phyloP scores from a whole-genome alignment of 371 early-diverging fungal genomes.

The Lichtheimia ornata region DNA sequence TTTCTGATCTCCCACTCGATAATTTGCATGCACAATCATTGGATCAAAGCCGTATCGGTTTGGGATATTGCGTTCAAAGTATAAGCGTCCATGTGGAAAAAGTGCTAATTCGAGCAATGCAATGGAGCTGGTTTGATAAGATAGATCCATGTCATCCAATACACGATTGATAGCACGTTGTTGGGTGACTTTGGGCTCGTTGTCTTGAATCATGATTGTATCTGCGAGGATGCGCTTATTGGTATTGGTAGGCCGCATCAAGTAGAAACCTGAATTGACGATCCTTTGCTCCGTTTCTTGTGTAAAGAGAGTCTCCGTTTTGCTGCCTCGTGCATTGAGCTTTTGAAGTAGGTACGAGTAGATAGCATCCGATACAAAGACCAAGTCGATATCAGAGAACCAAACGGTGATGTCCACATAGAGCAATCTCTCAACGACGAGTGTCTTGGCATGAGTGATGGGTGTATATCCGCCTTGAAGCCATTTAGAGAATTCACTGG shows the following conservation, averaged over 20 bases:
- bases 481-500: constrained; percentile 29
- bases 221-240: constrained; percentile 45
- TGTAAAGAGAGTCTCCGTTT: constrained; percentile 37
- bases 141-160: constrained; percentile 38
- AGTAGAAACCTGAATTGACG: constrained; percentile 49
- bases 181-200: constrained; percentile 45
- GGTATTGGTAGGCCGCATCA: constrained; percentile 45
- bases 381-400: constrained; percentile 55
- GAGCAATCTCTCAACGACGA: constrained; percentile 39
- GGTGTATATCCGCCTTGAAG: constrained; percentile 27
- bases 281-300: constrained; percentile 46
- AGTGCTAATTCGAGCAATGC: constrained; percentile 37
- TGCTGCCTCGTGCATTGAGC: constrained; percentile 23
- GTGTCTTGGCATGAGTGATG: constrained; percentile 39
- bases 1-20: constrained; percentile 57
- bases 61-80: constrained; percentile 42
- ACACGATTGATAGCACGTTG: constrained; percentile 50
- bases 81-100: constrained; percentile 47
- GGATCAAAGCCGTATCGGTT: constrained; percentile 37
- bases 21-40: constrained; percentile 53
- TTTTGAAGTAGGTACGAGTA: constrained; percentile 42
- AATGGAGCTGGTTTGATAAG: constrained; percentile 36
- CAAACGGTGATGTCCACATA: constrained; percentile 42
- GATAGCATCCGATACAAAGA: constrained; percentile 36
- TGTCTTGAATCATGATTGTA: constrained; percentile 45